Base-by-base conservation (phyloP, 768 basidiomycete genomes). In the Amanita rimosa region DNA sequence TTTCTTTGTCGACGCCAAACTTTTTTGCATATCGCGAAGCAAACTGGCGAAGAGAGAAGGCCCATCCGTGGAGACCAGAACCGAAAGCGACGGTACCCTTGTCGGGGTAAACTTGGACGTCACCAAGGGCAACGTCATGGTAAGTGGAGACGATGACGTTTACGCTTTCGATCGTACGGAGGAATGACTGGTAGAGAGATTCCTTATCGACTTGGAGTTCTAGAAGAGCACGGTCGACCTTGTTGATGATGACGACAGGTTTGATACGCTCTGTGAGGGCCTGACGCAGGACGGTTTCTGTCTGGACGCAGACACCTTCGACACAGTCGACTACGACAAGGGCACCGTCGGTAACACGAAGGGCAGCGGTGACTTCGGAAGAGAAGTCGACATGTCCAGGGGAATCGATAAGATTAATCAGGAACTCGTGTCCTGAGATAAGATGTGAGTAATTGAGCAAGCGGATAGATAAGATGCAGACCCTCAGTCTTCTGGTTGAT, bases 331-430 rank as follows among this genome's bases (percentile, higher is more conserved):
- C 96, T 66, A 99, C 96, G 61, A 99, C 96, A 58, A 99, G 86
- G 52, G 96, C 96, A 75, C 95, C 96, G 56, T 99, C 96, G 54
- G 96, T 99, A 62, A 99, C 96, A 73, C 96, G 96, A 64, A 99
- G 91, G 56, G 96, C 96, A 53, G 96, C 96, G 2, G 96, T 99
- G 60, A 99, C 96, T 71, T 99, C 96, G 46, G 96, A 98, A 29
- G 96, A 99, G 78, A 99, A 99, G 68, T 99, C 96, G 68, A 99
- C 96, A 81, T 99, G 96, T 60, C 96, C 96, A 47, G 96, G 96
- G 6, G 94, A 97, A 67, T 99, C 96, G 74, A 99, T 98, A 73
- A 99, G 72, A 74, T 99, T 99, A 78, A 99, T 97, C 78, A 99
- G 80, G 79, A 99, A 99, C 67, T 97, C 91, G 64, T 81, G 76